Conservation (phyloP, 106 monocot species). For the Narthecium ossifragum region DNA sequence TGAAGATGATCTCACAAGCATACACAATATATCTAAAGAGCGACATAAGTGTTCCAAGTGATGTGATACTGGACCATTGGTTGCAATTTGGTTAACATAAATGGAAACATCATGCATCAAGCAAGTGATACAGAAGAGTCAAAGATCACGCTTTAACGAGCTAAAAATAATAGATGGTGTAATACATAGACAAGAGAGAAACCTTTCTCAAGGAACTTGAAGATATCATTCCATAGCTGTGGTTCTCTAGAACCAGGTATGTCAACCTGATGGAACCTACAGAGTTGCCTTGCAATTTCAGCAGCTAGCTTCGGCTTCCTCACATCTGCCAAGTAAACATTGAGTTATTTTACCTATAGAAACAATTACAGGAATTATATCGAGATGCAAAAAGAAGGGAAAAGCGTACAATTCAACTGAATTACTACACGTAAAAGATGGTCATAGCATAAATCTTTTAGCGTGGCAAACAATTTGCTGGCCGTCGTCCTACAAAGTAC, state of each 20-base stretch:
- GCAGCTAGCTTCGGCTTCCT: constrained; percentile 64
- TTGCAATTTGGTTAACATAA: no score
- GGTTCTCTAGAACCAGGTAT: constrained; percentile 78
- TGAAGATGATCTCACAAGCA: constrained; percentile 3
- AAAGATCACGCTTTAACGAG: no score
- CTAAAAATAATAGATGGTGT: background rate
- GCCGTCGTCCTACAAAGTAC: background rate
- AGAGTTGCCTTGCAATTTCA: constrained; percentile 74
- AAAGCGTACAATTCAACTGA: background rate
- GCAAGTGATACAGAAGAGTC: no score
- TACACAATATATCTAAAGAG: no score
- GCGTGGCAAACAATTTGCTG: background rate
- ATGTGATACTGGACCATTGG: no score
- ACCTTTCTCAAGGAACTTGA: constrained; percentile 81
- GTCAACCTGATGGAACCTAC: constrained; percentile 72
- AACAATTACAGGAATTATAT: background rate
- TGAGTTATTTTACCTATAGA: constrained; percentile 1
- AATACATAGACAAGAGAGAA: background rate
- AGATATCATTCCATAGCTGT: constrained; percentile 82
- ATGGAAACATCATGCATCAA: no score
- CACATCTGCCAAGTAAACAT: constrained; percentile 59
- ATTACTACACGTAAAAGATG: background rate
- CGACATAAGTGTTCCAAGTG: no score
- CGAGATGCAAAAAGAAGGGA: background rate
- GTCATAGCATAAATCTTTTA: background rate